These are phyloP conservation scores for Postia placenta DNA, from an alignment of 768 basidiomycete species.

Conservation along the genomic window DNA sequence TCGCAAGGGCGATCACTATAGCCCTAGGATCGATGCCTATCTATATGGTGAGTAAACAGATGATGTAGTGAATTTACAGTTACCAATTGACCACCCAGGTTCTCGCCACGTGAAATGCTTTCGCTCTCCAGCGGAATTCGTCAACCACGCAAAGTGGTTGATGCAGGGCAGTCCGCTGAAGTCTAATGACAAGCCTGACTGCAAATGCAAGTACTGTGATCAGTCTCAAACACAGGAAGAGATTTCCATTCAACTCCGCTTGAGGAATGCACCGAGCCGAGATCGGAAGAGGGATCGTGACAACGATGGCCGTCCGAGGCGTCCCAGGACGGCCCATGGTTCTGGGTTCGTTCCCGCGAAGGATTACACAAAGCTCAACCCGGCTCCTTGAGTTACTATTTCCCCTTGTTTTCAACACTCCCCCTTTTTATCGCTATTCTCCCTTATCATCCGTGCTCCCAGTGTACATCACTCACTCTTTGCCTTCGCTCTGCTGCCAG, in stretches of 20 bases:
- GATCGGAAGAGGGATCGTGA: constrained; percentile 5
- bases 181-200: constrained; percentile 10
- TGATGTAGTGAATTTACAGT: not conserved
- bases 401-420: too few species aligned
- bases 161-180: constrained; percentile 14
- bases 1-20: constrained; percentile 16
- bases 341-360: constrained; percentile 10
- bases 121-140: constrained; percentile 22
- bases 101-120: constrained; percentile 12
- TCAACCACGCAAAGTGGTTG: constrained; percentile 18
- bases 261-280: not conserved
- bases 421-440: too few species aligned
- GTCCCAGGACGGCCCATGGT: not conserved
- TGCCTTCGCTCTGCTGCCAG: too few species aligned
- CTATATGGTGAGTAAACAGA: constrained; percentile 17
- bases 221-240: constrained; percentile 11
- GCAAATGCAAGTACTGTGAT: constrained; percentile 21
- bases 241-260: constrained; percentile 11
- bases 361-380: constrained; percentile 16
- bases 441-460: too few species aligned
- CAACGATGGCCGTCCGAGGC: not conserved
- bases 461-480: too few species aligned
- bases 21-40: constrained; percentile 17
- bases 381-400: not conserved
- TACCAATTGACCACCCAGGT: constrained; percentile 6